Conservation (phyloP, 108 stramenopile genomes). For the Conticribra weissflogii region DNA sequence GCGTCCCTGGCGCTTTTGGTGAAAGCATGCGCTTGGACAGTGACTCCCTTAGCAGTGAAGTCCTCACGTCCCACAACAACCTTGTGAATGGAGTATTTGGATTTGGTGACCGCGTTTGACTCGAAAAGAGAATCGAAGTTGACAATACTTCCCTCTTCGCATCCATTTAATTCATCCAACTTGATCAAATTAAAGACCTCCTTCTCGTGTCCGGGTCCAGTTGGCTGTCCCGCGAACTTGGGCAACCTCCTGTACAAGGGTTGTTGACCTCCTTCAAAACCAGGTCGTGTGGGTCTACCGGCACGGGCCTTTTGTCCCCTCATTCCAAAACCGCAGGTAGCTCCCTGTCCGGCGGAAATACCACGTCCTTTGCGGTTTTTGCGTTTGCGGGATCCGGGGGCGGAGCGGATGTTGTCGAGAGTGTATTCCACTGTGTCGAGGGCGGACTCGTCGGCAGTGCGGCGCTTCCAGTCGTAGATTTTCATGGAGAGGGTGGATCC, state of each 20-base stretch:
- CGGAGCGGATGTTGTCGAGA: constrained; percentile 73
- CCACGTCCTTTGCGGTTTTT: constrained; percentile 95
- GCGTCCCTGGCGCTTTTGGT: constrained; percentile 86
- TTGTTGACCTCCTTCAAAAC: constrained; percentile 97
- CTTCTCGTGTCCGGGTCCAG: constrained; percentile 93
- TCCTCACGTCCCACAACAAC: constrained; percentile 80
- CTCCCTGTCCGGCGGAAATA: constrained; percentile 96
- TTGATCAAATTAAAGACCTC: constrained; percentile 93
- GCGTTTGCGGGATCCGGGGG: constrained; percentile 84
- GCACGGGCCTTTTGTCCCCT: constrained; percentile 95
- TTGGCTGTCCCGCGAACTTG: constrained; percentile 91
- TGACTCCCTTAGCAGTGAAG: constrained; percentile 86
- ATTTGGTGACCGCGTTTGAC: constrained; percentile 77
- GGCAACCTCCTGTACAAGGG: constrained; percentile 95
- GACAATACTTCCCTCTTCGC: constrained; percentile 73
- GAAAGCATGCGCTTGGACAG: constrained; percentile 98
- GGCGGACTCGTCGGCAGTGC: constrained; percentile 78
- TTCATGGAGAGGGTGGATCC: constrained; percentile 79
- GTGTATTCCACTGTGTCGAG: constrained; percentile 83
- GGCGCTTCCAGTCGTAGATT: constrained; percentile 95
- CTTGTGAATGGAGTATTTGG: constrained; percentile 90
- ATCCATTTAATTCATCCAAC: constrained; percentile 81
- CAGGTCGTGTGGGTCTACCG: constrained; percentile 87
- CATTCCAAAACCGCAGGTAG: constrained; percentile 97
- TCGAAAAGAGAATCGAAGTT: constrained; percentile 84